Evolutionary conservation across 371 early-diverging fungal species (phyloP), one percentile per base, ranked within the genome.

Genomic region (Entomophthora muscae): DNA sequence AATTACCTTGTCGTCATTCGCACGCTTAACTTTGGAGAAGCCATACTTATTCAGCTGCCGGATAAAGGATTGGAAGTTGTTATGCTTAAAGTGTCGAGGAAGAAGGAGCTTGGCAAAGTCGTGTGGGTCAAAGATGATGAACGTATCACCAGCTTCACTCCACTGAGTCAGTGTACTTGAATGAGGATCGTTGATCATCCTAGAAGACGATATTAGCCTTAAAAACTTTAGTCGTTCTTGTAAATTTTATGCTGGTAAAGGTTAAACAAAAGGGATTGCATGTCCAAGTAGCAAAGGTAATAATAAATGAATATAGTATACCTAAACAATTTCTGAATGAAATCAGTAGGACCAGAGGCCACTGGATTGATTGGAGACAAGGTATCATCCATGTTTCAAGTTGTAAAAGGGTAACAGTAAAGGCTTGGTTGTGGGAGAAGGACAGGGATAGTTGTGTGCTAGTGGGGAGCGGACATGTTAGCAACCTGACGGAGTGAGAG

Each of bases 1-100:
- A 42, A n/a, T 10, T 31, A 58, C 27, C 68, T 68, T 75, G 5
- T 72, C 70, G 22, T 83, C 83, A 1, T 73, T 71, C 33, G 73
- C 76, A 42, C 81, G 67, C 61, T 76, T 78, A 31, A 90, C 79
- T 75, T 91, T 93, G 75, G 92, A 90, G 71, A 97, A 95, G 65
- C 88, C 97, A 66, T 97, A 97, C 74, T 90, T 97, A 76, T 97
- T 97, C 2, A 97, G 79, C 68, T 97, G 98, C 31, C 98, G 82
- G 22, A 95, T 90, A 78, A 97, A 58, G 22, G 59, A 58, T 30
- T 58, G 59, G 54, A 93, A 87, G 69, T 96, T 94, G 70, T 83
- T 86, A 75, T 94, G 93, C 70, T 92, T 93, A 71, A 94, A 94
- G 69, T 88, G 86, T 29, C 77, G 77, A 21, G 90, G 89, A 7